These are phyloP conservation scores for Gynostemma pentaphyllum DNA, from an alignment of 306 rosid genomes.

Conservation along the genomic window DNA sequence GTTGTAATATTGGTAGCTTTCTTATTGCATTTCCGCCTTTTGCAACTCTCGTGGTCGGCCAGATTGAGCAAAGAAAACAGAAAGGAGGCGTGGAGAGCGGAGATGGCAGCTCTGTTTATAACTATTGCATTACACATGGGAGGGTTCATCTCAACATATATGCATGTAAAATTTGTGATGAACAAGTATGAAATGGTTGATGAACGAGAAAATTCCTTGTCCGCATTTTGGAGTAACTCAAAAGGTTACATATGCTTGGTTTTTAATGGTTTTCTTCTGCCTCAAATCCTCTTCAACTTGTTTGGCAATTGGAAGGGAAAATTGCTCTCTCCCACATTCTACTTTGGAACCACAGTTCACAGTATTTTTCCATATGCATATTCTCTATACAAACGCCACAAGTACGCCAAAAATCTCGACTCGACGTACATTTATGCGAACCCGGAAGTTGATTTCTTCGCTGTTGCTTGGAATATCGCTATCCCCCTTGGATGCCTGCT, in stretches of 20 bases:
- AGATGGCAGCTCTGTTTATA: too few relatives aligned
- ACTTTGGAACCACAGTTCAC: slow-evolving; percentile 44
- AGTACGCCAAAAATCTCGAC: slow-evolving; percentile 35
- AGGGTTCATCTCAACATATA: slow-evolving; percentile 40
- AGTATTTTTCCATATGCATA: slow-evolving; percentile 44
- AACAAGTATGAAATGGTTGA: slow-evolving; percentile 23
- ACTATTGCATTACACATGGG: slow-evolving; percentile 28
- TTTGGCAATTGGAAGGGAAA: too few relatives aligned
- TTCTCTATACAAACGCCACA: slow-evolving; percentile 30
- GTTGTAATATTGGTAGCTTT: too few relatives aligned
- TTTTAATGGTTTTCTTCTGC: too few relatives aligned
- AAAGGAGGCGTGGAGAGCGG: too few relatives aligned
- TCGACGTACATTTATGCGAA: slow-evolving; percentile 31
- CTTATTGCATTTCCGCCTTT: too few relatives aligned
- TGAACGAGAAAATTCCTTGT: slow-evolving; percentile 17
- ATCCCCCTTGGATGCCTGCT: slow-evolving; percentile 23
- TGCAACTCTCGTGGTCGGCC: too few relatives aligned
- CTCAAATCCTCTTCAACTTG: too few relatives aligned
- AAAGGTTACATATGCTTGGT: slow-evolving; percentile 37
- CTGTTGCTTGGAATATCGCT: slow-evolving; percentile 47
- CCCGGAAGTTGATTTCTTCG: slow-evolving; percentile 33
- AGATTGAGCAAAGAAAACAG: too few relatives aligned
- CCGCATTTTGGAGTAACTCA: too few relatives aligned
- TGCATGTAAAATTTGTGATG: slow-evolving; percentile 43
- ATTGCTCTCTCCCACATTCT: neutral